Conservation (phyloP, 1,284 basidiomycete genomes). For the Salmacisia buchloeana region DNA sequence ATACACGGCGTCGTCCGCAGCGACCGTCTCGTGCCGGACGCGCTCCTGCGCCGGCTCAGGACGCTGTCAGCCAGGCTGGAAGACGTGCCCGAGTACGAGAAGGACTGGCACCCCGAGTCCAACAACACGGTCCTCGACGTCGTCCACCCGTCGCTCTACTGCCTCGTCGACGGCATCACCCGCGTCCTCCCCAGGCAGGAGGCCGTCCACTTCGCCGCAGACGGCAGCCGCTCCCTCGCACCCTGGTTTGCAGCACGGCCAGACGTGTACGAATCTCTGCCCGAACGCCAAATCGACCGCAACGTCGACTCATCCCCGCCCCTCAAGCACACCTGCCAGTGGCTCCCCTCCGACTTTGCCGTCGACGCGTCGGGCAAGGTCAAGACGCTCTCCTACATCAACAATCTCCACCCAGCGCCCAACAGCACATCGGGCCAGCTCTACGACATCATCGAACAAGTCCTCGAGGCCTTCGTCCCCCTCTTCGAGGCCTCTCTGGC, state of each 20-base stretch:
- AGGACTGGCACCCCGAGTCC: slow-evolving; percentile 57
- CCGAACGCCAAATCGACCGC: slow-evolving; percentile 31
- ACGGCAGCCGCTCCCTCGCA: neutral
- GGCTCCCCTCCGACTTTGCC: slow-evolving; percentile 56
- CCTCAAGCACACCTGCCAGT: slow-evolving; percentile 37
- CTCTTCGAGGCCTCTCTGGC: slow-evolving; percentile 59
- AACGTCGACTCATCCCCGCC: neutral
- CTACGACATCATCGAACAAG: slow-evolving; percentile 51
- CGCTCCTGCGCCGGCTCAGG: neutral
- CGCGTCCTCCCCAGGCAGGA: slow-evolving; percentile 4
- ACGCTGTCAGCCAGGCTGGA: neutral
- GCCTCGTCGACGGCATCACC: slow-evolving; percentile 55
- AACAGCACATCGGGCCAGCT: slow-evolving; percentile 25
- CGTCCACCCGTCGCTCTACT: slow-evolving; percentile 56
- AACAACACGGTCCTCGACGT: slow-evolving; percentile 53
- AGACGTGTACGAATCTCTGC: slow-evolving; percentile 1
- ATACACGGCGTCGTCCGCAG: slow-evolving; percentile 1
- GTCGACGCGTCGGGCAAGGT: slow-evolving; percentile 50
- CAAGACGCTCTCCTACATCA: slow-evolving; percentile 58
- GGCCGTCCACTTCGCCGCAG: slow-evolving; percentile 7
- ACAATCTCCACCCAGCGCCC: slow-evolving; percentile 56
- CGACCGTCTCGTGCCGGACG: neutral
- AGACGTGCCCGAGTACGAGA: slow-evolving; percentile 18
- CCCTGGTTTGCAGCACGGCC: slow-evolving; percentile 7
- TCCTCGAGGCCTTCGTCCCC: slow-evolving; percentile 54